Base-by-base conservation (phyloP, 2,329 filamentous ascomycete species). In the Penicillium sp. region DNA sequence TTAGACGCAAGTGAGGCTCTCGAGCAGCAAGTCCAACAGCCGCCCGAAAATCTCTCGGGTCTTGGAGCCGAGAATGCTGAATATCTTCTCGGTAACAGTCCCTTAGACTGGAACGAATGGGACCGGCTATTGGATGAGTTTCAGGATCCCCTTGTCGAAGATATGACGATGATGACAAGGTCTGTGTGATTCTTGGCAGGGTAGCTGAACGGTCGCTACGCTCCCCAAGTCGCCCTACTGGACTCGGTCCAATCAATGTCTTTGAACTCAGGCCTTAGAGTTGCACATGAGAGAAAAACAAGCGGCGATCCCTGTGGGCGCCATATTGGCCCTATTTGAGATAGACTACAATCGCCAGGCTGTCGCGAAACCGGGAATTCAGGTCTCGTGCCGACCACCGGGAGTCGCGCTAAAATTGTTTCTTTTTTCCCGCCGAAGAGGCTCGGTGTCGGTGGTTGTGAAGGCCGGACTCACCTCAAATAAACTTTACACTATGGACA, bases 111-210 rank as follows among this genome's bases (percentile, higher is more conserved):
- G 62, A 47, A 47, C 42, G 56, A 65, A 43, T 64, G 62, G 59
- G 58, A 64, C 34, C 51, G 54, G n/a, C 48, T 66, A 4, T 50
- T 64, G n/a, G 55, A 58, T n/a, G 53, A 64, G 11, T 65, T 61
- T 9, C 59, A 61, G 27, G 51, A 45, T 43, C 52, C 55, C 2
- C 40, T 58, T 18, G 29, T 51, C 26, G 55, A 59, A 34, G 57
- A 58, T 43, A 46, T 47, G 26, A 41, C 42, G n/a, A 40, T 48
- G n/a, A 38, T 51, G 49, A 29, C 49, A 3, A 44, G 45, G 29
- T 27, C 44, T 27, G 34, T 43, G 28, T 50, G 34, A 50, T 12
- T 6, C 36, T 25, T 18, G 13, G 12, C 4, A 36, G 32, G 33
- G 27, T 35, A 13, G 18, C 40, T 32, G 29, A 18, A 4, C 4